These are phyloP conservation scores for Davidsoniella virescens DNA, from an alignment of 2,329 filamentous ascomycete genomes.

Conservation along the genomic window DNA sequence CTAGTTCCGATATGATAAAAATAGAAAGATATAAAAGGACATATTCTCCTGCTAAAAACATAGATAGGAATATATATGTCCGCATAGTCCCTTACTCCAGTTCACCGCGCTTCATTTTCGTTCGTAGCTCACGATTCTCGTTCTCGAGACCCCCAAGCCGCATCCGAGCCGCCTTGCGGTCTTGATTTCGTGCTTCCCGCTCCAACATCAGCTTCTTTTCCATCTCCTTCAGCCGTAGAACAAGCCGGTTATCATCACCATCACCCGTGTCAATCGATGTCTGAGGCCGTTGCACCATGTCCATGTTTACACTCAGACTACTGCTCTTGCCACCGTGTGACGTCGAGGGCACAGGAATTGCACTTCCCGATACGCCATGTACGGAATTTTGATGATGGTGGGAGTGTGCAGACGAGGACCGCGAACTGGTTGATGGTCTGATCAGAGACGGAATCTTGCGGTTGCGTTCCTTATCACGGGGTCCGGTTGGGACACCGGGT, in stretches of 20 bases:
- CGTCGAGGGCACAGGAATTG: slow-evolving; percentile 9
- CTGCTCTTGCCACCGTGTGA: slow-evolving; percentile 12
- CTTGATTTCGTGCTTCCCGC: slow-evolving; percentile 67
- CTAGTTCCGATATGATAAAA: no score
- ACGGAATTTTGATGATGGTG: slow-evolving; percentile 2
- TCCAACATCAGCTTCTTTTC: slow-evolving; percentile 83
- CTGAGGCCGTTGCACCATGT: slow-evolving; percentile 10
- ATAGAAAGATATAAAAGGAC: not conserved
- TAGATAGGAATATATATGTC: not conserved
- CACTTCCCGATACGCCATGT: not conserved
- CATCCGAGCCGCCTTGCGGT: slow-evolving; percentile 69
- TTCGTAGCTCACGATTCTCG: slow-evolving; percentile 55
- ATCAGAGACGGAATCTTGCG: slow-evolving; percentile 15
- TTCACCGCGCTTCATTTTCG: slow-evolving; percentile 34
- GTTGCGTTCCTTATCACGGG: slow-evolving; percentile 29
- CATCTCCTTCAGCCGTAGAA: slow-evolving; percentile 69
- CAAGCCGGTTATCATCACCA: slow-evolving; percentile 56
- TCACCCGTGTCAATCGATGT: slow-evolving; percentile 14
- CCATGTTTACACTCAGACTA: slow-evolving; percentile 5
- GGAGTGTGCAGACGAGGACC: slow-evolving; percentile 16
- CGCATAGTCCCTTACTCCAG: no score
- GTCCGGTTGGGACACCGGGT: slow-evolving; percentile 37
- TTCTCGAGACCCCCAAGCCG: slow-evolving; percentile 59
- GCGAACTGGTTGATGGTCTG: slow-evolving; percentile 19
- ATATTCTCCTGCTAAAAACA: not conserved